Conservation (phyloP, 2,329 filamentous ascomycete species). For the Hirsutella rhossiliensis region DNA sequence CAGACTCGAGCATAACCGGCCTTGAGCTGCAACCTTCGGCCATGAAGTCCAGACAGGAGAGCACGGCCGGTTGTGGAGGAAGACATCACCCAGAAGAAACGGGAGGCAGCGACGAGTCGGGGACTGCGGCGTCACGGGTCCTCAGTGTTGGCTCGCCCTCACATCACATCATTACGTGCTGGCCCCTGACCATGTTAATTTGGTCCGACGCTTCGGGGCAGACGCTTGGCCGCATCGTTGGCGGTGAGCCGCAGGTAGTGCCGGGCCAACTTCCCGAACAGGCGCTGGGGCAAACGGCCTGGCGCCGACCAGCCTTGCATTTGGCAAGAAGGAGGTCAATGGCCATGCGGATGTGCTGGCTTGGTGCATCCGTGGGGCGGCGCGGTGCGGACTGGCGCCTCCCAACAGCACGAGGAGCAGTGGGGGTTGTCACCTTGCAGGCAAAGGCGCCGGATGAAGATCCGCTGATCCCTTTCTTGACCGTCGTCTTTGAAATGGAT, state of each 20-base stretch:
- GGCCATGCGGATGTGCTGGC: too few relatives aligned
- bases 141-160: too few relatives aligned
- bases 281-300: background rate
- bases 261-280: background rate
- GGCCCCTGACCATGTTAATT: background rate
- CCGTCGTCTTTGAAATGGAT: background rate
- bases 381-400: background rate
- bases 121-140: too few relatives aligned
- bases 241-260: background rate
- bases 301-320: background rate
- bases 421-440: background rate
- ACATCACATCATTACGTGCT: too few relatives aligned
- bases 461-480: background rate
- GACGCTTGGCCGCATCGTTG: background rate
- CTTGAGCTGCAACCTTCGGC: too few relatives aligned
- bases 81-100: too few relatives aligned
- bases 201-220: background rate
- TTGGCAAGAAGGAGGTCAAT: background rate
- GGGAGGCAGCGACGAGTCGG: too few relatives aligned
- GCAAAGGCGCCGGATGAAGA: background rate
- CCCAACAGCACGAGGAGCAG: background rate
- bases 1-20: too few relatives aligned
- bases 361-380: background rate
- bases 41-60: too few relatives aligned
- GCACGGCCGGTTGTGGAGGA: too few relatives aligned